These are phyloP conservation scores for Arthrobotrys sphaeroides DNA, from an alignment of 2,329 filamentous ascomycete species.

Conservation along the genomic window DNA sequence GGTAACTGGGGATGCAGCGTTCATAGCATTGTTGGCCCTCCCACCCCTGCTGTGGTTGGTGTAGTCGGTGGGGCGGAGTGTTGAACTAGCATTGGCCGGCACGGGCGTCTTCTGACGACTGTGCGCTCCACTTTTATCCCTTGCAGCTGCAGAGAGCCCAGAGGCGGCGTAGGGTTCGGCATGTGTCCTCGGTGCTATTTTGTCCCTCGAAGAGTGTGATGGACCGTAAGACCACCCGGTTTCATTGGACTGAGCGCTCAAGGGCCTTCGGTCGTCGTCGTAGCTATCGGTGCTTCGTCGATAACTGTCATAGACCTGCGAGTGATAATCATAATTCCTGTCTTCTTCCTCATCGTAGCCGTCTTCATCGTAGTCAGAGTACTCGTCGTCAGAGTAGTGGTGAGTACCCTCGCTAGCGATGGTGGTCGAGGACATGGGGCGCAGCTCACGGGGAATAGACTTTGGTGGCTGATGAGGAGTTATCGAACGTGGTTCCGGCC, in stretches of 20 bases:
- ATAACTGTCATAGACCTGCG: not conserved
- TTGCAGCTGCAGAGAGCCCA: not conserved
- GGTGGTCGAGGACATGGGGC: slow-evolving; percentile 42
- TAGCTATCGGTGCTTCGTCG: slow-evolving; percentile 39
- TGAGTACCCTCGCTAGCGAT: slow-evolving; percentile 31
- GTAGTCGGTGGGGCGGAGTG: slow-evolving; percentile 7
- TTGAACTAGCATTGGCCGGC: slow-evolving; percentile 12
- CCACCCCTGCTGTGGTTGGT: slow-evolving; percentile 6
- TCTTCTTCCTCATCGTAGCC: slow-evolving; percentile 22
- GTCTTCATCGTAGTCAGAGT: slow-evolving; percentile 9
- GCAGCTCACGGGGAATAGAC: slow-evolving; percentile 9
- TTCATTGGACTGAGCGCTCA: slow-evolving; percentile 11
- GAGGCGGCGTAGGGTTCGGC: slow-evolving; percentile 10
- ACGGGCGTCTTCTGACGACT: slow-evolving; percentile 12
- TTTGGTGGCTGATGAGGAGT: not conserved
- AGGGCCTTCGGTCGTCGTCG: slow-evolving; percentile 5
- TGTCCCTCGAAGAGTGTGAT: slow-evolving; percentile 27
- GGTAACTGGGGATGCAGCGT: not conserved
- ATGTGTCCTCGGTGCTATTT: slow-evolving; percentile 9
- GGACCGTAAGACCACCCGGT: slow-evolving; percentile 31
- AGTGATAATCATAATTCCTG: slow-evolving; percentile 23
- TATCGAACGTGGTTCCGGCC: not conserved
- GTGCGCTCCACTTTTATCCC: slow-evolving; percentile 4
- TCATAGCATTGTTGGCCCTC: not conserved
- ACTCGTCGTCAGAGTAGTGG: slow-evolving; percentile 4